These are phyloP conservation scores for Platanthera zijinensis DNA, from an alignment of 106 monocot species.

Conservation along the genomic window DNA sequence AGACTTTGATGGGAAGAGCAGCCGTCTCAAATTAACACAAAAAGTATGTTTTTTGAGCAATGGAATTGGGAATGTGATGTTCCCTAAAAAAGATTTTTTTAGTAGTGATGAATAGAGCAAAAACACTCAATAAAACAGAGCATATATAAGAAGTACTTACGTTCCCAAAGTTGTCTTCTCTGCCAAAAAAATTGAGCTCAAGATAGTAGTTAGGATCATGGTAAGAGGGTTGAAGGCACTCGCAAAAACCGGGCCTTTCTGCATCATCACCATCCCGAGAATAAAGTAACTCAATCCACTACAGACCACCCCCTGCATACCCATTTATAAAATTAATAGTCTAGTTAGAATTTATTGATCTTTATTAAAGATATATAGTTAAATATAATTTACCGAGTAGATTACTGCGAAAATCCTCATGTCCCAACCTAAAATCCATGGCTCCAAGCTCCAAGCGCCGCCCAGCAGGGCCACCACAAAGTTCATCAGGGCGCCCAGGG, in stretches of 20 bases:
- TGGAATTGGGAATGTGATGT: too few species aligned
- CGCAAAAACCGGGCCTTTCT: neutral
- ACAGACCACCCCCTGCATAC: neutral
- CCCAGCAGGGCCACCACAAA: conserved; percentile 27
- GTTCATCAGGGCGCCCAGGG: conserved; percentile 41
- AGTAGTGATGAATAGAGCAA: too few species aligned
- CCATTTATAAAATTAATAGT: too few species aligned
- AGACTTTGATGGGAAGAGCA: neutral
- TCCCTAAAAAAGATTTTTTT: too few species aligned
- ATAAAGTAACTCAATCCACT: neutral
- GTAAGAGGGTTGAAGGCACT: conserved; percentile 3
- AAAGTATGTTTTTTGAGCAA: too few species aligned
- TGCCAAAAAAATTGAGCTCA: neutral
- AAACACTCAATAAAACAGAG: too few species aligned
- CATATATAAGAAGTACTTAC: neutral
- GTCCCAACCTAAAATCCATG: conserved; percentile 59
- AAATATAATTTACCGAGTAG: conserved; percentile 41
- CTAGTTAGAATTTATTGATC: too few species aligned
- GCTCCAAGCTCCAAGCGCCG: conserved; percentile 15
- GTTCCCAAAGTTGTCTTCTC: neutral
- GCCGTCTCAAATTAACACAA: neutral
- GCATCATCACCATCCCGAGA: neutral
- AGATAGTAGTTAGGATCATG: neutral
- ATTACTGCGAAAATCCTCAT: conserved; percentile 37
- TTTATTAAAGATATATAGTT: too few species aligned